Evolutionary conservation across 495 filamentous ascomycete species (phyloP).

Genomic region (Stereocaulon alpinum): DNA sequence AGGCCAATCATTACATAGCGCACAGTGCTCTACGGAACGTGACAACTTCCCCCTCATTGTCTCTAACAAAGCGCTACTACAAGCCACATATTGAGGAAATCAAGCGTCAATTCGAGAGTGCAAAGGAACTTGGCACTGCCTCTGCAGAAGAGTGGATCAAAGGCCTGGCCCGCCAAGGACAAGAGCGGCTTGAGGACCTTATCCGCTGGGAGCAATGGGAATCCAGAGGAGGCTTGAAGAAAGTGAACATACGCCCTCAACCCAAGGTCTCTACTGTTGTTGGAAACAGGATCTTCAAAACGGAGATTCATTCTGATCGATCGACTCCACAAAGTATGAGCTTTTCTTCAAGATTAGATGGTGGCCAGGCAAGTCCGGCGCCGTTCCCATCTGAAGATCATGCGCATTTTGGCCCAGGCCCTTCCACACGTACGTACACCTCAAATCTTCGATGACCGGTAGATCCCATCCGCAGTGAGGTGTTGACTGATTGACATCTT

Average conservation of each 20-base stretch:
- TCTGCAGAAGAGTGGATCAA: conserved; percentile 65
- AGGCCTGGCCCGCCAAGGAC: conserved; percentile 52
- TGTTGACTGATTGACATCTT: not conserved
- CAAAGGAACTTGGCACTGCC: conserved; percentile 47
- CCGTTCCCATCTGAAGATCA: not conserved
- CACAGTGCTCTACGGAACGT: conserved; percentile 39
- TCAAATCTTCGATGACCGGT: not conserved
- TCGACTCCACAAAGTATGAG: conserved; percentile 16
- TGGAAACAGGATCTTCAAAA: conserved; percentile 5
- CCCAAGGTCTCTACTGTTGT: conserved; percentile 1
- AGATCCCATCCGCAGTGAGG: not conserved
- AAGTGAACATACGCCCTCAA: conserved; percentile 10
- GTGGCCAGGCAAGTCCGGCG: conserved; percentile 3
- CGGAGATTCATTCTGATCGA: conserved; percentile 10
- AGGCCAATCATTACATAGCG: conserved; percentile 44
- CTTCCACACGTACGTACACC: conserved; percentile 11
- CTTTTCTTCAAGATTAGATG: not conserved
- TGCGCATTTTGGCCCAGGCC: conserved; percentile 5
- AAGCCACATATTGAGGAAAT: conserved; percentile 47
- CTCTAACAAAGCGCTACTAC: conserved; percentile 52
- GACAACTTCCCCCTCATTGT: conserved; percentile 34
- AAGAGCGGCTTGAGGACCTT: conserved; percentile 42
- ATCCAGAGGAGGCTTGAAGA: conserved; percentile 32
- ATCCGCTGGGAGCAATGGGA: conserved; percentile 66
- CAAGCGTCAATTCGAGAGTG: conserved; percentile 44